Evolutionary conservation across 345 rosid species (phyloP).

Genomic region (Diplotaxis tenuifolia): DNA sequence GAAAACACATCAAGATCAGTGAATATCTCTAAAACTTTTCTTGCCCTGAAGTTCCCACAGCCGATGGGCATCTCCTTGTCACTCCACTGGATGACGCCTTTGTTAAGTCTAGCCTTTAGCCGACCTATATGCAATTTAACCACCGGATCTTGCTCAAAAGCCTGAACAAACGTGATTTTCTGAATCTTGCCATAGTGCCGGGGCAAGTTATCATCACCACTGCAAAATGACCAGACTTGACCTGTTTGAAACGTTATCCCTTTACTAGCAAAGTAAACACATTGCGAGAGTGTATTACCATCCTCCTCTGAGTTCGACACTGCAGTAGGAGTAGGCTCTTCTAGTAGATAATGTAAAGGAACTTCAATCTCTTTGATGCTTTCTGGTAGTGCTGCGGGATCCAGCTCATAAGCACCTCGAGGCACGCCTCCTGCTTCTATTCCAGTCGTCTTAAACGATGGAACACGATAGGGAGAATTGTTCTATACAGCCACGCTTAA

Average conservation of each 20-base stretch:
- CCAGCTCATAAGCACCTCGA: not conserved
- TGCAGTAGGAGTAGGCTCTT: not conserved
- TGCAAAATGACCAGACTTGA: not conserved
- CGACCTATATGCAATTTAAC: slow-evolving; percentile 52
- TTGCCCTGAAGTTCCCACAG: slow-evolving; percentile 45
- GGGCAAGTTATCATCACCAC: not conserved
- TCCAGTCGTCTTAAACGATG: slow-evolving; percentile 45
- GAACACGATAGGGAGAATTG: slow-evolving; percentile 58
- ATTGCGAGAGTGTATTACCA: not conserved
- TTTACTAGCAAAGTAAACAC: not conserved
- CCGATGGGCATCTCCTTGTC: slow-evolving; percentile 45
- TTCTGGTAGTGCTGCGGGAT: not conserved
- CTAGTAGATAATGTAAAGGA: not conserved
- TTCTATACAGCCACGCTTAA: slow-evolving; percentile 29
- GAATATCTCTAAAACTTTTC: not conserved
- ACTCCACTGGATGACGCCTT: slow-evolving; percentile 43
- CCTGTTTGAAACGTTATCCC: not conserved
- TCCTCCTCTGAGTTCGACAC: not conserved
- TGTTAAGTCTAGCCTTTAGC: slow-evolving; percentile 58
- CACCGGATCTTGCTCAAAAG: slow-evolving; percentile 12
- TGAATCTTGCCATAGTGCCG: slow-evolving; percentile 49
- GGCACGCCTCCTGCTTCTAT: not conserved
- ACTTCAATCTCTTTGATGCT: slow-evolving; percentile 1
- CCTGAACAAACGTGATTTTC: slow-evolving; percentile 36
- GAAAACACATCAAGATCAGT: slow-evolving; percentile 40